Evolutionary conservation across 129 eudicot genomes (phyloP).

Genomic region (Helianthus tuberosus): DNA sequence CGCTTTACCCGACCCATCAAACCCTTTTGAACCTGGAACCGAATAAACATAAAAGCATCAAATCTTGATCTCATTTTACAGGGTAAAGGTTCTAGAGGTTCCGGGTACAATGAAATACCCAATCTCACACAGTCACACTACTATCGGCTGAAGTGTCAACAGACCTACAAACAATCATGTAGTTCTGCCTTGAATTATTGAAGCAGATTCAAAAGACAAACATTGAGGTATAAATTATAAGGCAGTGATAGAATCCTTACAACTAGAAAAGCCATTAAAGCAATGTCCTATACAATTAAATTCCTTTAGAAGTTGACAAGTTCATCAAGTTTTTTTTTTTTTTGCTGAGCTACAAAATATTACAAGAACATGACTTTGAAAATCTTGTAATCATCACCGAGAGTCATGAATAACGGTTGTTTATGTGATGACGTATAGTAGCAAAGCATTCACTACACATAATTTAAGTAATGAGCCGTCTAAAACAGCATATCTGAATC

Average conservation of each 20-base stretch:
- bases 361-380: slow-evolving; percentile 12
- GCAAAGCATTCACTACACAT: slow-evolving; percentile 14
- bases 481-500: slow-evolving; percentile 80
- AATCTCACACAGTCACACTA: too few species aligned
- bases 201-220: slow-evolving; percentile 40
- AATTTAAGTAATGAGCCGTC: slow-evolving; percentile 8
- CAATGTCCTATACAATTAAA: slow-evolving; percentile 21
- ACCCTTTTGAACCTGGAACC: too few species aligned
- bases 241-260: slow-evolving; percentile 12
- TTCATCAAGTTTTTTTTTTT: neutral
- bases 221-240: neutral
- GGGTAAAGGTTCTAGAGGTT: too few species aligned
- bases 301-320: slow-evolving; percentile 15
- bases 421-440: slow-evolving; percentile 17
- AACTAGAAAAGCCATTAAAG: neutral
- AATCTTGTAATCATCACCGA: slow-evolving; percentile 10
- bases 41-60: too few species aligned
- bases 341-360: slow-evolving; percentile 20
- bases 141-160: too few species aligned
- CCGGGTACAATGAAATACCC: too few species aligned
- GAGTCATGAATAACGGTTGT: slow-evolving; percentile 4
- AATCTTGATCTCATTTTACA: too few species aligned
- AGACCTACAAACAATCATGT: too few species aligned
- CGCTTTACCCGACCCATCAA: too few species aligned
- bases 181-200: neutral